These are phyloP conservation scores for Corynespora cassiicola DNA, from an alignment of 2,329 filamentous ascomycete species.

Conservation along the genomic window DNA sequence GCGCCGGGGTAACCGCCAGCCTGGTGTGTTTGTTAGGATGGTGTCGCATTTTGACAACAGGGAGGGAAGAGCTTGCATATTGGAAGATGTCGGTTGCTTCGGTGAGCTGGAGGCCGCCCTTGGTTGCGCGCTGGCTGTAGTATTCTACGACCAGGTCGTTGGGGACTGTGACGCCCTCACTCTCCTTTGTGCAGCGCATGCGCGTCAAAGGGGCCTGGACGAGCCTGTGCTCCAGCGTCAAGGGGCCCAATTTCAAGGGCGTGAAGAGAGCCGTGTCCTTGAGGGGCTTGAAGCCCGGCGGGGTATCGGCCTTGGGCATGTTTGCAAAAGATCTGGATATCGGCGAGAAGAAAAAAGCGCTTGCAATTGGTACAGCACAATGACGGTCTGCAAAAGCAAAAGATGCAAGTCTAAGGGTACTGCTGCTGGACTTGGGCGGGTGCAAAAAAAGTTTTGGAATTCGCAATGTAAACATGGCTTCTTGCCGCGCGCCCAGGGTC, in stretches of 20 bases:
- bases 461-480: background rate
- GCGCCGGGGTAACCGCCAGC: constrained; percentile 46
- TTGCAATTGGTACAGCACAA: background rate
- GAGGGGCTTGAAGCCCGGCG: constrained; percentile 35
- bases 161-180: constrained; percentile 52
- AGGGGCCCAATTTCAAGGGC: constrained; percentile 38
- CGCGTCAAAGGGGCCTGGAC: constrained; percentile 50
- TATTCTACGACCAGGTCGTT: constrained; percentile 57
- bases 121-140: constrained; percentile 61
- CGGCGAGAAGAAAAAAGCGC: constrained; percentile 1
- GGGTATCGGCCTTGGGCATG: constrained; percentile 40
- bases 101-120: constrained; percentile 64
- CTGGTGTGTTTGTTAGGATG: constrained; percentile 31
- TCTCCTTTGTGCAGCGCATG: constrained; percentile 57
- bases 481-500: constrained; percentile 13
- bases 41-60: background rate
- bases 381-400: no score
- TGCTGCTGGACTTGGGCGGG: background rate
- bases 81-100: constrained; percentile 58
- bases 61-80: constrained; percentile 31
- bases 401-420: no score
- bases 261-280: constrained; percentile 40
- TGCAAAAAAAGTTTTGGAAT: background rate
- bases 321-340: constrained; percentile 14
- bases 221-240: constrained; percentile 46